A percentile compares a stretch with the other conserved stretches of the same genome.
phyloP scores from a whole-genome alignment of 2,329 filamentous ascomycete genomes.

The Ascochyta pisi region DNA sequence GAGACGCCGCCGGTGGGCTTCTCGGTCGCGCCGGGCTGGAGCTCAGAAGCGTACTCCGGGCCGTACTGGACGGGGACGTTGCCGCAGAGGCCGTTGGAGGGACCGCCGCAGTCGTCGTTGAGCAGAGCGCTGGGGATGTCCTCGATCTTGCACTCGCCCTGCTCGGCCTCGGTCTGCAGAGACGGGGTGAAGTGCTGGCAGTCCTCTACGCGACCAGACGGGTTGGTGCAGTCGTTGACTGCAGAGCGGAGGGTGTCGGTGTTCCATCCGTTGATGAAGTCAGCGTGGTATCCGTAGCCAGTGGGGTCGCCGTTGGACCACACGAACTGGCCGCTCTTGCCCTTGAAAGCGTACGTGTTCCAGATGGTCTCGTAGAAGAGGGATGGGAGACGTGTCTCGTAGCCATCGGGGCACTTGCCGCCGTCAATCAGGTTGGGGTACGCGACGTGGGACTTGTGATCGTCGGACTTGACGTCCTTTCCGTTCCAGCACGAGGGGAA shows the following conservation, averaged over 20 bases:
- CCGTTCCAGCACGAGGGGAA: conserved; percentile 81
- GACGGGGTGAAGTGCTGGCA: conserved; percentile 70
- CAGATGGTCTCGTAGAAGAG: conserved; percentile 68
- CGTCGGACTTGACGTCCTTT: conserved; percentile 60
- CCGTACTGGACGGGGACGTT: conserved; percentile 59
- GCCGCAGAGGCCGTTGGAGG: conserved; percentile 70
- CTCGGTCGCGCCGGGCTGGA: conserved; percentile 29
- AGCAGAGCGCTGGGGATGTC: conserved; percentile 61
- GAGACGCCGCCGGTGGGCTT: conserved; percentile 31
- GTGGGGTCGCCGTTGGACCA: conserved; percentile 76
- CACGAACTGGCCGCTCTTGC: conserved; percentile 65
- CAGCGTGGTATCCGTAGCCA: conserved; percentile 74
- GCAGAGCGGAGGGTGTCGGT: conserved; percentile 68
- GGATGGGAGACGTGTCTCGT: conserved; percentile 63
- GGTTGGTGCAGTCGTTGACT: conserved; percentile 75
- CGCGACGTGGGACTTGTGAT: conserved; percentile 70
- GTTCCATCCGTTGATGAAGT: conserved; percentile 77
- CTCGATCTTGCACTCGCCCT: conserved; percentile 67
- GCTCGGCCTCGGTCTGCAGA: conserved; percentile 65
- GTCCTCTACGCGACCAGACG: conserved; percentile 71
- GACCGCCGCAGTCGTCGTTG: conserved; percentile 66
- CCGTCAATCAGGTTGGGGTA: conserved; percentile 64
- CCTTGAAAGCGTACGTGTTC: conserved; percentile 59
- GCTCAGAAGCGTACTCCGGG: conserved; percentile 49
- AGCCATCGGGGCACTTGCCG: conserved; percentile 62